Conservation (phyloP, 139 green algal species). For the Chlamydomonas sp. region DNA sequence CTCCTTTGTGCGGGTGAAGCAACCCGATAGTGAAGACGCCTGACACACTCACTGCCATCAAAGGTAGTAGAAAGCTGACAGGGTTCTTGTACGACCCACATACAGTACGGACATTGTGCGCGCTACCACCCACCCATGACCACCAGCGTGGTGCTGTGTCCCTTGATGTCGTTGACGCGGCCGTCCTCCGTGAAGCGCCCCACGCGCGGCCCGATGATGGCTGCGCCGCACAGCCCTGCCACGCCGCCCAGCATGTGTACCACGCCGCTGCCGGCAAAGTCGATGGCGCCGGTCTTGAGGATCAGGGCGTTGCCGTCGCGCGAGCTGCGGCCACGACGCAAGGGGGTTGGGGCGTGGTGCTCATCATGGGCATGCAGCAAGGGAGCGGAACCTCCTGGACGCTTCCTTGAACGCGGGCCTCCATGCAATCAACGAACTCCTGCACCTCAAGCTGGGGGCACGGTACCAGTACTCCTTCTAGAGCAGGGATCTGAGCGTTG, state of each 20-base stretch:
- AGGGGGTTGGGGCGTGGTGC: background rate
- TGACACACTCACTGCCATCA: background rate
- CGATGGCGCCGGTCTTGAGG: constrained; percentile 60
- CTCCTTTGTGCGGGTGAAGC: background rate
- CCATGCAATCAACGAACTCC: constrained; percentile 60
- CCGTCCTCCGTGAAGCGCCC: constrained; percentile 85
- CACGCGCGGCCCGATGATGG: constrained; percentile 86
- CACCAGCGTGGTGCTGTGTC: constrained; percentile 57
- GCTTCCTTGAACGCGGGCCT: constrained; percentile 12
- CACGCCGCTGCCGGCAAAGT: constrained; percentile 70
- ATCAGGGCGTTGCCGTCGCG: constrained; percentile 29
- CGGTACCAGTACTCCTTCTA: background rate
- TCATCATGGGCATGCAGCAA: background rate
- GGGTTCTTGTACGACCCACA: background rate
- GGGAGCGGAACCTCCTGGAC: constrained; percentile 47
- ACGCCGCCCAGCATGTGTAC: constrained; percentile 82
- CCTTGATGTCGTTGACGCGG: constrained; percentile 51
- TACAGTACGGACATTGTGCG: background rate
- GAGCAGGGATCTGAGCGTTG: constrained; percentile 39
- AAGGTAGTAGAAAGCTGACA: background rate
- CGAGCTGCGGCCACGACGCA: background rate
- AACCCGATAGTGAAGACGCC: background rate
- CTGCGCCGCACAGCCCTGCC: constrained; percentile 78
- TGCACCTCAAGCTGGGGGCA: constrained; percentile 55
- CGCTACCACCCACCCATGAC: constrained; percentile 35